Evolutionary conservation across 1,284 basidiomycete species (phyloP).

Genomic region (Flammula alnicola): DNA sequence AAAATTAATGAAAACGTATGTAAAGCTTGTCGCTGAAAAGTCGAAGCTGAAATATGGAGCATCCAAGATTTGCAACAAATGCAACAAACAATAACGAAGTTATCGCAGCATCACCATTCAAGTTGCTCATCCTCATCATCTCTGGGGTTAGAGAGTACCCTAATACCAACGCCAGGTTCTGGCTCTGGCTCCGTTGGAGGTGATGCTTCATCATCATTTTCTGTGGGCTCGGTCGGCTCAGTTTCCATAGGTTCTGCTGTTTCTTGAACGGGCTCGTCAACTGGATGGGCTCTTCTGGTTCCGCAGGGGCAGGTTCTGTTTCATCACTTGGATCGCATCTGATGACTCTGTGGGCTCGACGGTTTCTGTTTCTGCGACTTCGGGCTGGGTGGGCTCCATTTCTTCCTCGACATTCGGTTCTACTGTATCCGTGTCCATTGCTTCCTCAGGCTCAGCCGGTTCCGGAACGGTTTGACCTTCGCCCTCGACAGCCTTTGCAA

Average conservation of each 20-base stretch:
- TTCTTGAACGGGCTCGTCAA: no score
- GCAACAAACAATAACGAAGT: no score
- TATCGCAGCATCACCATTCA: slow-evolving; percentile 28
- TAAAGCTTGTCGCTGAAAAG: not conserved
- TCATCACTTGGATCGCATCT: no score
- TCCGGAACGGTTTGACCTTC: not conserved
- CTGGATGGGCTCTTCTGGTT: no score
- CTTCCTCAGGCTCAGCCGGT: not conserved
- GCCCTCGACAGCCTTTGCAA: not conserved
- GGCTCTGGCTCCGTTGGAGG: slow-evolving; percentile 32
- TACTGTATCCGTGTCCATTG: no score
- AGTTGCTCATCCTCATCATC: slow-evolving; percentile 24
- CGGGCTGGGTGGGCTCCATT: not conserved
- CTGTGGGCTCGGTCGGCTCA: no score
- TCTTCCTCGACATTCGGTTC: no score
- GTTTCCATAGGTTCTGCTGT: no score
- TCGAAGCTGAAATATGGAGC: not conserved
- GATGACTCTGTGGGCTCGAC: not conserved
- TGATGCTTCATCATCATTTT: slow-evolving; percentile 19
- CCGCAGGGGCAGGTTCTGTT: not conserved
- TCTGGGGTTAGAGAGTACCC: slow-evolving; percentile 20
- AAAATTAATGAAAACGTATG: not conserved
- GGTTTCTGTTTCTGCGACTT: not conserved
- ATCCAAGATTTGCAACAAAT: no score
- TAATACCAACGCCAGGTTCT: slow-evolving; percentile 19